Conservation (phyloP, 2,329 filamentous ascomycete species). For the Neurospora sp. region DNA sequence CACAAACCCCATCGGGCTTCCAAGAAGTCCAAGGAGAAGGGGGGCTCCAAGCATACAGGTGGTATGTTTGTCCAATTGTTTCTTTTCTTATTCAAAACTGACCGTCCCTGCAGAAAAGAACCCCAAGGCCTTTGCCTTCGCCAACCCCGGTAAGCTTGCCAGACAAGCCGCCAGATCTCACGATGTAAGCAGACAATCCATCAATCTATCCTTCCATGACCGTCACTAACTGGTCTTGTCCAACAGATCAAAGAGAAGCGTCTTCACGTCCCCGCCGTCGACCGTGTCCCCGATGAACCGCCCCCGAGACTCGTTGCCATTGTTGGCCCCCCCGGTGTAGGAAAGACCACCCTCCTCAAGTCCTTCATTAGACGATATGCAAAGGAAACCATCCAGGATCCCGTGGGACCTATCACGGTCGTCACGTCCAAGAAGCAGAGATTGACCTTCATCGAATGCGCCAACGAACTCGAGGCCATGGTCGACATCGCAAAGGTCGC, state of each 20-base stretch:
- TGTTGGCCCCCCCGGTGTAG: slow-evolving; percentile 88
- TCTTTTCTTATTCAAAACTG: slow-evolving; percentile 7
- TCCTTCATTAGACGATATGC: slow-evolving; percentile 89
- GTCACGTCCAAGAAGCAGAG: slow-evolving; percentile 94
- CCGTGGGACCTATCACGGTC: slow-evolving; percentile 86
- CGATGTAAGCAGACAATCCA: slow-evolving; percentile 42
- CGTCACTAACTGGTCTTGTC: slow-evolving; percentile 16
- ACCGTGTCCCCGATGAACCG: slow-evolving; percentile 89
- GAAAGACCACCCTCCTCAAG: slow-evolving; percentile 92
- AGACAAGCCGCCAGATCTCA: slow-evolving; percentile 64
- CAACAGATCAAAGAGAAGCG: slow-evolving; percentile 83
- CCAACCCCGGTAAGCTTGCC: slow-evolving; percentile 70
- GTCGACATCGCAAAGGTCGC: slow-evolving; percentile 96
- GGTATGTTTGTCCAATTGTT: slow-evolving; percentile 30
- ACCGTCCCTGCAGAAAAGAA: slow-evolving; percentile 51
- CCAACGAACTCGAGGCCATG: slow-evolving; percentile 94
- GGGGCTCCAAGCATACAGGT: slow-evolving; percentile 55
- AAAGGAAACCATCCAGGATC: slow-evolving; percentile 86
- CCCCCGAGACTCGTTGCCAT: slow-evolving; percentile 89
- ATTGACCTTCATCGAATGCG: slow-evolving; percentile 91
- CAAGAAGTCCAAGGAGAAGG: slow-evolving; percentile 86
- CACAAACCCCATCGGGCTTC: slow-evolving; percentile 78
- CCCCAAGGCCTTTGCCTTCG: slow-evolving; percentile 82
- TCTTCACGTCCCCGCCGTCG: slow-evolving; percentile 91
- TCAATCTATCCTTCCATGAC: background rate